Evolutionary conservation across 345 rosid genomes (phyloP).

Genomic region (Turnera subulata): DNA sequence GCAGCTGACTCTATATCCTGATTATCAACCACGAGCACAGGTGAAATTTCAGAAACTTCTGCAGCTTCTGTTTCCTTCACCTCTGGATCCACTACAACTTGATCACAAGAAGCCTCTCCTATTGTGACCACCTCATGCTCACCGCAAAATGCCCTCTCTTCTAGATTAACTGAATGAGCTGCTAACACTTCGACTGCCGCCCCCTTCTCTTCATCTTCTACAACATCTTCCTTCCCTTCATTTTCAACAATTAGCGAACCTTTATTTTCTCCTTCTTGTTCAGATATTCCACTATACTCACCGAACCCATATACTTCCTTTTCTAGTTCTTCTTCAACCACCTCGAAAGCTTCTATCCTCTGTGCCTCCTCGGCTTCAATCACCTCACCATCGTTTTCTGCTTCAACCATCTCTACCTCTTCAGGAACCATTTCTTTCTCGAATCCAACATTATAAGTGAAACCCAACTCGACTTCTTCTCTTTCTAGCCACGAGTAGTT

Average conservation of each 20-base stretch:
- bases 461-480: not conserved
- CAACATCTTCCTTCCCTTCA: not conserved
- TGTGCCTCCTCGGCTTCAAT: not conserved
- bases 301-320: not conserved
- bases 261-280: too few species aligned
- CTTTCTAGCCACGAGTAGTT: not conserved
- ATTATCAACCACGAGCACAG: not conserved
- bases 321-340: constrained; percentile 1
- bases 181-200: constrained; percentile 1
- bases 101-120: constrained; percentile 6
- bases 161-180: constrained; percentile 3
- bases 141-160: constrained; percentile 2
- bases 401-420: constrained; percentile 4
- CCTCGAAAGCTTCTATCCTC: not conserved
- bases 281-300: not conserved
- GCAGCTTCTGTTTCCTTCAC: not conserved
- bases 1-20: not conserved
- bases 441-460: not conserved
- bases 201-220: constrained; percentile 12
- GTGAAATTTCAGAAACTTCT: constrained; percentile 7
- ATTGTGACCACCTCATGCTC: constrained; percentile 3
- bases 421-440: constrained; percentile 4
- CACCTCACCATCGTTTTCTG: not conserved
- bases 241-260: not conserved
- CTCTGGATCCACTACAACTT: constrained; percentile 9